These are phyloP conservation scores for Populus tomentosa DNA, from an alignment of 441 rosid species.

Conservation along the genomic window DNA sequence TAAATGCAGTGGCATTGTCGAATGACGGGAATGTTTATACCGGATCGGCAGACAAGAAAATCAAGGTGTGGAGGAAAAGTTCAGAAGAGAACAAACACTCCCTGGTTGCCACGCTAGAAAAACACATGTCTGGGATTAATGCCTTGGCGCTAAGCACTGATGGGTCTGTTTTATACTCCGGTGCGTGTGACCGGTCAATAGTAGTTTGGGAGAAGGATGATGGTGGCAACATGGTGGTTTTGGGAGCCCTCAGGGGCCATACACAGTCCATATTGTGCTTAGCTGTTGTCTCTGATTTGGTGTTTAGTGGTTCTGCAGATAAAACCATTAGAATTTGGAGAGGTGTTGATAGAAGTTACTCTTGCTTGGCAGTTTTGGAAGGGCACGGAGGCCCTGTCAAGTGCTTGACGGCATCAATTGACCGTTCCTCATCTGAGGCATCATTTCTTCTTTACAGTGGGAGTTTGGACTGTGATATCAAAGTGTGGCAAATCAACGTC, in stretches of 20 bases:
- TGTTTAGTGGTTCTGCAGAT: constrained; percentile 88
- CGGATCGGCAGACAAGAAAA: constrained; percentile 78
- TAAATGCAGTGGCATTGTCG: constrained; percentile 65
- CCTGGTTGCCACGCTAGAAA: constrained; percentile 47
- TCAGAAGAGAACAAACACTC: constrained; percentile 48
- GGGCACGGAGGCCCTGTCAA: constrained; percentile 90
- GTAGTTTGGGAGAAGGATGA: constrained; percentile 61
- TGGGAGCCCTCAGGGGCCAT: constrained; percentile 68
- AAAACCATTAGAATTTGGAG: constrained; percentile 72
- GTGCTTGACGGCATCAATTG: constrained; percentile 65
- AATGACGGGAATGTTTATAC: constrained; percentile 64
- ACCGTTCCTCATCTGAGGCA: constrained; percentile 28
- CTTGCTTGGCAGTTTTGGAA: constrained; percentile 61
- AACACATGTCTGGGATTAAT: constrained; percentile 76
- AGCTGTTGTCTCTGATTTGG: constrained; percentile 47
- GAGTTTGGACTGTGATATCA: constrained; percentile 80
- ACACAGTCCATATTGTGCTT: constrained; percentile 68
- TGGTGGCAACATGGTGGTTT: constrained; percentile 35
- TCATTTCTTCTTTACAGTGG: constrained; percentile 70
- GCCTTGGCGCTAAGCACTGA: constrained; percentile 61
- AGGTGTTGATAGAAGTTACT: constrained; percentile 31
- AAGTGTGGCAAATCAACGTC: constrained; percentile 65
- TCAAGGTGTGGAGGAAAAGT: constrained; percentile 70
- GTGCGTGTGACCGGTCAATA: constrained; percentile 65
- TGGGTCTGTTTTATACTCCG: constrained; percentile 56